These are phyloP conservation scores for Schizopora paradoxa DNA, from an alignment of 1,284 basidiomycete genomes.

Conservation along the genomic window DNA sequence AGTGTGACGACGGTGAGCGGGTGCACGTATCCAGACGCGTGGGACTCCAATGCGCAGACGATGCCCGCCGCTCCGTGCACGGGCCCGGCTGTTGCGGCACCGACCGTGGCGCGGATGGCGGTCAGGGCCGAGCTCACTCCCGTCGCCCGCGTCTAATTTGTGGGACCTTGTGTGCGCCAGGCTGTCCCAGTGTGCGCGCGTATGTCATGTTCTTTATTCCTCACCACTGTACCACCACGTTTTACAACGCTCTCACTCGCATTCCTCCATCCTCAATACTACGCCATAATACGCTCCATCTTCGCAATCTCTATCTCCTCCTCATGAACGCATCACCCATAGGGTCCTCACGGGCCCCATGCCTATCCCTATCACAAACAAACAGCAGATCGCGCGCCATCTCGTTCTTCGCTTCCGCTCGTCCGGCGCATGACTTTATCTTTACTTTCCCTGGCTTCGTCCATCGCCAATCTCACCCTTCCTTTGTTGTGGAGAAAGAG, in stretches of 20 bases:
- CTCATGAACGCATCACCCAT: not conserved
- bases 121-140: constrained; percentile 5
- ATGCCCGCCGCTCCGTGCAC: constrained; percentile 44
- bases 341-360: too few species aligned
- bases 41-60: constrained; percentile 43
- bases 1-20: constrained; percentile 55
- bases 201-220: not conserved
- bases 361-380: too few species aligned
- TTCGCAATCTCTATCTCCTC: not conserved
- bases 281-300: not conserved
- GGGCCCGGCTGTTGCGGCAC: constrained; percentile 20
- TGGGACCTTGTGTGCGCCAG: too few species aligned
- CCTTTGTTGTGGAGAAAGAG: too few species aligned
- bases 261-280: not conserved
- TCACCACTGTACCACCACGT: not conserved
- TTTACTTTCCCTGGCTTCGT: not conserved
- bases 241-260: not conserved
- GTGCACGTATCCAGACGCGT: constrained; percentile 61
- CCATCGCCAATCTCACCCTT: not conserved
- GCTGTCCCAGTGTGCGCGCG: not conserved
- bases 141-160: too few species aligned
- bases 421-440: not conserved
- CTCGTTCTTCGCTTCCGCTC: not conserved
- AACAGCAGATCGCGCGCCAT: not conserved
- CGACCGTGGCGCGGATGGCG: not conserved